A percentile compares a stretch with the other conserved stretches of the same genome.
Conservation (phyloP, 2,329 filamentous ascomycete species). For the Hypoxylon sp. region DNA sequence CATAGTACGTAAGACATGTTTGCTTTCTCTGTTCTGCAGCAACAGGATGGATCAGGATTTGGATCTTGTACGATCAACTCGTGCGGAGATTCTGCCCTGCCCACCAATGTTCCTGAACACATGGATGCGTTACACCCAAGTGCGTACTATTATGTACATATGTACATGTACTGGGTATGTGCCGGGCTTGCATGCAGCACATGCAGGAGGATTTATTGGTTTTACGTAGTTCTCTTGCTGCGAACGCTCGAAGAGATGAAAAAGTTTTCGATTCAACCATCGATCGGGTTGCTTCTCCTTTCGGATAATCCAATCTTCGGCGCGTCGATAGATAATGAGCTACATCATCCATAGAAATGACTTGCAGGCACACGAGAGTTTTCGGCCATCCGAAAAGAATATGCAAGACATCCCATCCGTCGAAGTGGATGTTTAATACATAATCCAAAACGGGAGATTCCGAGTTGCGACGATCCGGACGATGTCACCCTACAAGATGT, state of each 20-base stretch:
- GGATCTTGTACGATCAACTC: neutral
- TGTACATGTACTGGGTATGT: no score
- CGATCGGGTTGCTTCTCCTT: no score
- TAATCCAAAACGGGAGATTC: conserved; percentile 4
- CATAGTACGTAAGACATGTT: no score
- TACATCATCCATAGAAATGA: conserved; percentile 2
- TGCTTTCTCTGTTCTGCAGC: no score
- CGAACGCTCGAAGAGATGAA: no score
- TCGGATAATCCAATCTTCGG: no score
- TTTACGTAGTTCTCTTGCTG: no score
- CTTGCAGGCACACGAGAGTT: conserved; percentile 20
- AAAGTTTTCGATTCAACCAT: no score
- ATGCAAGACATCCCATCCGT: conserved; percentile 25
- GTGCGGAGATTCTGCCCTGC: conserved; percentile 6
- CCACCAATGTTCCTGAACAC: conserved; percentile 13
- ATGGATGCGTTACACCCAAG: conserved; percentile 31
- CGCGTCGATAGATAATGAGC: no score
- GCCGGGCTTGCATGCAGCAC: conserved; percentile 24
- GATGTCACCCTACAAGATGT: conserved; percentile 26
- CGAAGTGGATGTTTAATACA: conserved; percentile 10
- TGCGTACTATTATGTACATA: no score
- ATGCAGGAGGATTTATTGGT: conserved; percentile 17
- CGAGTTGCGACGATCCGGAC: conserved; percentile 15
- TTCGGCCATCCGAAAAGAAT: conserved; percentile 19
- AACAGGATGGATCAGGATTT: no score